Percentiles rank a stretch among this genome's conserved stretches.
These are phyloP conservation scores for Myxozyma lipomycoides DNA, from an alignment of 805 yeast species.

Conservation along the genomic window DNA sequence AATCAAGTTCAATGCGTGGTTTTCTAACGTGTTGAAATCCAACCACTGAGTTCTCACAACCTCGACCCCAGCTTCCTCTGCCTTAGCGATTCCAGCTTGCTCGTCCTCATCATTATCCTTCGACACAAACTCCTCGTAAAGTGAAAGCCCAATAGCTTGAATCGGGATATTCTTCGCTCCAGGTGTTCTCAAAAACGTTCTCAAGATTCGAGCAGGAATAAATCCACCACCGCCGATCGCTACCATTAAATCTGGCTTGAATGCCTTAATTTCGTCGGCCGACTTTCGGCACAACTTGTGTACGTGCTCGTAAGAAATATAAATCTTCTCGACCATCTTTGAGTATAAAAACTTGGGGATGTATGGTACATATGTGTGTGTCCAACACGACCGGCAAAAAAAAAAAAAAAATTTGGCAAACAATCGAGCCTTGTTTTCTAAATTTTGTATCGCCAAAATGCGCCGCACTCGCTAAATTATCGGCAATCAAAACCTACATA, in stretches of 20 bases:
- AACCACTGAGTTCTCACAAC: conserved; percentile 89
- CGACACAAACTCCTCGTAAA: conserved; percentile 77
- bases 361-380: no score
- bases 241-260: conserved; percentile 84
- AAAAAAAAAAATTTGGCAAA: no score
- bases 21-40: conserved; percentile 66
- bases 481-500: no score
- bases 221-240: conserved; percentile 98
- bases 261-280: conserved; percentile 50
- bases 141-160: conserved; percentile 89
- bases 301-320: conserved; percentile 72
- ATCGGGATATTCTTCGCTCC: conserved; percentile 87
- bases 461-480: no score
- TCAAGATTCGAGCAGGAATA: conserved; percentile 92
- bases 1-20: conserved; percentile 69
- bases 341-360: no score
- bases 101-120: conserved; percentile 42
- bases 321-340: conserved; percentile 36
- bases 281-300: conserved; percentile 77
- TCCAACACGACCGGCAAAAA: no score
- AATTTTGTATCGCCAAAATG: no score
- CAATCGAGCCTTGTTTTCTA: no score
- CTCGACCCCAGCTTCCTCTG: conserved; percentile 60
- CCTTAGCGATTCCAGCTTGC: conserved; percentile 39
- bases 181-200: conserved; percentile 85